Conservation (phyloP, 139 green algal genomes). For the Chlamydomonas sp. region DNA sequence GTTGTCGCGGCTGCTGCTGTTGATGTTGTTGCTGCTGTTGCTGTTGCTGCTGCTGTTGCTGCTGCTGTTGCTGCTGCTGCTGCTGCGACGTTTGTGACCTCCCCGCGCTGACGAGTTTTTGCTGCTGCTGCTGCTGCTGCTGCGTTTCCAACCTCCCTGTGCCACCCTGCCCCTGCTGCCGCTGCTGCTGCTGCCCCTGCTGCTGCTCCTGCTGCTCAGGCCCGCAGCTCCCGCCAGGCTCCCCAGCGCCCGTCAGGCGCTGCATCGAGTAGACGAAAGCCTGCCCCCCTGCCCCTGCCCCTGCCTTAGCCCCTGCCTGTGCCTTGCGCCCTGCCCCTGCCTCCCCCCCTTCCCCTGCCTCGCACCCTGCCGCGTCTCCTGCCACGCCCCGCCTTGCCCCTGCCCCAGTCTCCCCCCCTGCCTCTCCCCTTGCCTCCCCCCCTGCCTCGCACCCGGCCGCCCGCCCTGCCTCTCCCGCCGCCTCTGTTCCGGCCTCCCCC, state of each 20-base stretch:
- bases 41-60: constrained; percentile 18
- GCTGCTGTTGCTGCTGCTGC: constrained; percentile 18
- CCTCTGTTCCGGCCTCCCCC: no score
- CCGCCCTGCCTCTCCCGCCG: no score
- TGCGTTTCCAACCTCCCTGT: neutral
- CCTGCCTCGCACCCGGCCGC: no score
- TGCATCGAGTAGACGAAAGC: no score
- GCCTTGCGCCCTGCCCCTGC: neutral
- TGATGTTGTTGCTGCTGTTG: neutral
- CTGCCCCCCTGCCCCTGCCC: no score
- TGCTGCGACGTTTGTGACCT: no score
- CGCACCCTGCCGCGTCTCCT: no score
- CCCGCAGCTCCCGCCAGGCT: neutral
- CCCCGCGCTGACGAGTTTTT: neutral
- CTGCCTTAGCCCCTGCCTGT: neutral
- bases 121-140: neutral
- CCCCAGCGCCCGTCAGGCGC: no score
- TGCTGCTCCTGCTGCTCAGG: neutral
- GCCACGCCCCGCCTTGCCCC: no score
- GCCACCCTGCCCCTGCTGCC: neutral
- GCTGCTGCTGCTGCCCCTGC: neutral
- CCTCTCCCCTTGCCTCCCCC: no score
- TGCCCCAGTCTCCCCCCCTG: no score
- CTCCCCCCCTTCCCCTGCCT: neutral
- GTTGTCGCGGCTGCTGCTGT: neutral